A percentile compares a stretch with the other conserved stretches of the same genome.
These are phyloP conservation scores for Mikania micrantha DNA, from an alignment of 129 eudicot species.

Conservation along the genomic window DNA sequence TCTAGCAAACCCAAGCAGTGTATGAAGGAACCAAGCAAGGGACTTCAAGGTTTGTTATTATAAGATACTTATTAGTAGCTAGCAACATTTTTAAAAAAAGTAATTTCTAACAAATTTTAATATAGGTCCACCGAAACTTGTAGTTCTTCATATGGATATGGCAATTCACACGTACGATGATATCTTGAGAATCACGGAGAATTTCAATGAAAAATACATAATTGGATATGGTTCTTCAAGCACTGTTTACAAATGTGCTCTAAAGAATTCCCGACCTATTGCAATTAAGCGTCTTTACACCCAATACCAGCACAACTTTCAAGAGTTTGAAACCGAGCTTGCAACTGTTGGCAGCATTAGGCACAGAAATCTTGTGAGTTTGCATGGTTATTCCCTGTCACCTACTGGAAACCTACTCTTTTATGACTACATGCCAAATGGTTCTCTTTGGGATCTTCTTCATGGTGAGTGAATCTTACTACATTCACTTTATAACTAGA, in stretches of 20 bases:
- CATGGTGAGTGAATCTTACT: conserved; percentile 46
- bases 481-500: background rate
- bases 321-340: conserved; percentile 80
- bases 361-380: conserved; percentile 79
- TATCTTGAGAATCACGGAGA: conserved; percentile 73
- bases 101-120: background rate
- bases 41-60: conserved; percentile 39
- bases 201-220: conserved; percentile 63
- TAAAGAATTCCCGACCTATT: conserved; percentile 75
- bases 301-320: conserved; percentile 49
- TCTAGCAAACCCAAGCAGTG: conserved; percentile 42
- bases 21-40: conserved; percentile 36
- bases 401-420: conserved; percentile 75
- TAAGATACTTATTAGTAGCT: too few relatives aligned
- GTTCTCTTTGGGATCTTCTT: conserved; percentile 93
- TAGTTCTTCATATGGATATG: conserved; percentile 76
- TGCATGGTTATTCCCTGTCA: conserved; percentile 78
- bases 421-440: conserved; percentile 93
- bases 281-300: conserved; percentile 84
- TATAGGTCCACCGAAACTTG: conserved; percentile 69
- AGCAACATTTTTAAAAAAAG: background rate
- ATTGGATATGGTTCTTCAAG: conserved; percentile 95
- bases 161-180: conserved; percentile 85
- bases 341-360: conserved; percentile 74
- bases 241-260: conserved; percentile 71